A percentile compares a stretch with the other conserved stretches of the same genome.
phyloP scores from a whole-genome alignment of 768 basidiomycete genomes.

The Leccinum barrowsii region DNA sequence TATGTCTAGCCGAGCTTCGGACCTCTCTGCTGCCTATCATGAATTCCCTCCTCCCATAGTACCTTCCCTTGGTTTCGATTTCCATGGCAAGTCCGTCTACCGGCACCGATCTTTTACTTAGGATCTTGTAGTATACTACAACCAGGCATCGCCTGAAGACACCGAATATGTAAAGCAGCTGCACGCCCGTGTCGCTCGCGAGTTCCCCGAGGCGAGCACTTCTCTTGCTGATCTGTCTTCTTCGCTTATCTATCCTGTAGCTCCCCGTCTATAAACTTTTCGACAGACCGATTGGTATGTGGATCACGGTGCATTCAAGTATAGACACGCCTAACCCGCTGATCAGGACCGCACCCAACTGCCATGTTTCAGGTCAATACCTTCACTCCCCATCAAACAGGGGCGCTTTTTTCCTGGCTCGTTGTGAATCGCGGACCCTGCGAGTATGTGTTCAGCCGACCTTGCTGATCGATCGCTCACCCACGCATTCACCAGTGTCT shows the following conservation, averaged over 20 bases:
- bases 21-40: slow-evolving; percentile 47
- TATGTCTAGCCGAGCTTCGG: too few species aligned
- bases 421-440: slow-evolving; percentile 65
- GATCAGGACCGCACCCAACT: slow-evolving; percentile 60
- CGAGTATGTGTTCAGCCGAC: slow-evolving; percentile 43
- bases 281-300: slow-evolving; percentile 59
- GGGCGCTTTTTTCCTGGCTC: slow-evolving; percentile 65
- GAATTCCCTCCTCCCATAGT: slow-evolving; percentile 50
- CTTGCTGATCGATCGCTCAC: slow-evolving; percentile 1
- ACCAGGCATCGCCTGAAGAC: slow-evolving; percentile 42
- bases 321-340: background rate
- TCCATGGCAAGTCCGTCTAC: slow-evolving; percentile 52
- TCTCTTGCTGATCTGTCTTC: background rate
- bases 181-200: slow-evolving; percentile 55
- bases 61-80: slow-evolving; percentile 62
- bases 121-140: slow-evolving; percentile 54
- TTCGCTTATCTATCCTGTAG: slow-evolving; percentile 30
- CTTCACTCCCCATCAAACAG: slow-evolving; percentile 64
- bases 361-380: slow-evolving; percentile 74
- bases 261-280: slow-evolving; percentile 59
- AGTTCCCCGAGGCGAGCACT: slow-evolving; percentile 63
- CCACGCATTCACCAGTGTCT: slow-evolving; percentile 36
- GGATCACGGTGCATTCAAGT: background rate
- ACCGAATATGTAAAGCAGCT: slow-evolving; percentile 49
- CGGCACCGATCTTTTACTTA: background rate